Conservation (phyloP, 306 rosid genomes). For the Lotus japonicus region DNA sequence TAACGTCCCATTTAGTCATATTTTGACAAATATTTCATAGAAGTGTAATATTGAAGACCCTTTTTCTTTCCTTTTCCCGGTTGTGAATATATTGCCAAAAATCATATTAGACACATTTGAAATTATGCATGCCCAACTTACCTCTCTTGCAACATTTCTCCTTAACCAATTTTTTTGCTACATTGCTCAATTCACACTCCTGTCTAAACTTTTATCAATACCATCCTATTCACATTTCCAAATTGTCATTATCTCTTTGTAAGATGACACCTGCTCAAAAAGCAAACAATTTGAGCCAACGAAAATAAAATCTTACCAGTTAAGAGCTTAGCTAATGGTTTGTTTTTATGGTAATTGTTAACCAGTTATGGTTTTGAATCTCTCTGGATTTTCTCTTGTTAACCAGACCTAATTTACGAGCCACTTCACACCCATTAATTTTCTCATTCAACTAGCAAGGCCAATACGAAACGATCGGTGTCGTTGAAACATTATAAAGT, state of each 20-base stretch:
- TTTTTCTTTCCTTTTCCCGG: neutral
- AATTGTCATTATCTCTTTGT: neutral
- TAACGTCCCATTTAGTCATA: neutral
- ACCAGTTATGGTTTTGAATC: too few species aligned
- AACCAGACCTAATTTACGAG: too few species aligned
- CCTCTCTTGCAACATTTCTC: neutral
- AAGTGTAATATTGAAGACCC: neutral
- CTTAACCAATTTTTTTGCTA: neutral
- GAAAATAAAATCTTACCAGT: neutral
- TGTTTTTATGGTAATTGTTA: too few species aligned
- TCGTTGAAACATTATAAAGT: neutral
- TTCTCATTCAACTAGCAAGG: too few species aligned
- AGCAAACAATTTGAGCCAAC: neutral
- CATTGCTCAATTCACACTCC: neutral
- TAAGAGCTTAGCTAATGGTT: too few species aligned
- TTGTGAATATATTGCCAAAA: neutral
- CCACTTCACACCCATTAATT: neutral
- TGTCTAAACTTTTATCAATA: neutral
- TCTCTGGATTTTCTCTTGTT: too few species aligned
- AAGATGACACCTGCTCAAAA: neutral
- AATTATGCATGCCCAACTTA: neutral
- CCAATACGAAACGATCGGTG: neutral
- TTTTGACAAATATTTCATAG: too few species aligned
- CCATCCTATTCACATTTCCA: neutral
- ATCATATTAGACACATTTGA: neutral